These are phyloP conservation scores for Macrotyloma uniflorum DNA, from an alignment of 306 rosid genomes.

Conservation along the genomic window DNA sequence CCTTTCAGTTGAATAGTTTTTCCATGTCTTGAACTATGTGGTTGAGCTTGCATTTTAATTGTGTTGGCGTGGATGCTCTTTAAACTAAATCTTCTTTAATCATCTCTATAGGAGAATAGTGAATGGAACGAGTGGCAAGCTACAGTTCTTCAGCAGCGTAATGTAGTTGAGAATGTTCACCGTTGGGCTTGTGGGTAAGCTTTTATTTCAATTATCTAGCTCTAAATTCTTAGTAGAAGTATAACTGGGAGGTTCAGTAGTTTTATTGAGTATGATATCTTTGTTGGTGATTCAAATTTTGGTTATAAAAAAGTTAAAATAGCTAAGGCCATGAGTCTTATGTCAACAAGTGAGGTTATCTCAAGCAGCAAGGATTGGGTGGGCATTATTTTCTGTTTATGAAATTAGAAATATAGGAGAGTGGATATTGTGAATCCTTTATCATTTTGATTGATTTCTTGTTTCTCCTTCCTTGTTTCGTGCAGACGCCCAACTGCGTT, in stretches of 20 bases:
- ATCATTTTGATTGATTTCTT: not conserved
- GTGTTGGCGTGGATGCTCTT: slow-evolving; percentile 10
- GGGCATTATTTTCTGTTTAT: slow-evolving; percentile 18
- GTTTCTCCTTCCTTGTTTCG: slow-evolving; percentile 22
- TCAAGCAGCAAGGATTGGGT: not conserved
- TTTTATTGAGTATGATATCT: not conserved
- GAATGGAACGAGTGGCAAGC: slow-evolving; percentile 95
- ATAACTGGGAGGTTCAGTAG: not conserved
- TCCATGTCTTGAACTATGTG: not conserved
- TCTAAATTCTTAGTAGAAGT: slow-evolving; percentile 22
- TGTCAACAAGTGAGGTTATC: slow-evolving; percentile 1
- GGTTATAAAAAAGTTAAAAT: not conserved
- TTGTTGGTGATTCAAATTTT: slow-evolving; percentile 6
- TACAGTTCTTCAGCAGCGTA: slow-evolving; percentile 84
- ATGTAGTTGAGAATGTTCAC: slow-evolving; percentile 81
- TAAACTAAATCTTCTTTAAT: slow-evolving; percentile 10
- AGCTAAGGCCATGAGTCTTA: slow-evolving; percentile 2
- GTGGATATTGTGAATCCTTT: slow-evolving; percentile 25
- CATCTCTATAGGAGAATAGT: slow-evolving; percentile 62
- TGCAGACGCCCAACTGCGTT: slow-evolving; percentile 93
- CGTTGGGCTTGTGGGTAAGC: slow-evolving; percentile 98
- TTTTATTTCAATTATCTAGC: slow-evolving; percentile 27
- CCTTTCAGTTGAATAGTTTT: slow-evolving; percentile 18
- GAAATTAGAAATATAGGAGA: slow-evolving; percentile 12
- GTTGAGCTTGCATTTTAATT: slow-evolving; percentile 8